A percentile compares a stretch with the other conserved stretches of the same genome.
Conservation (phyloP, 73 alveolate species). For the Paramecium sexaurelia region DNA sequence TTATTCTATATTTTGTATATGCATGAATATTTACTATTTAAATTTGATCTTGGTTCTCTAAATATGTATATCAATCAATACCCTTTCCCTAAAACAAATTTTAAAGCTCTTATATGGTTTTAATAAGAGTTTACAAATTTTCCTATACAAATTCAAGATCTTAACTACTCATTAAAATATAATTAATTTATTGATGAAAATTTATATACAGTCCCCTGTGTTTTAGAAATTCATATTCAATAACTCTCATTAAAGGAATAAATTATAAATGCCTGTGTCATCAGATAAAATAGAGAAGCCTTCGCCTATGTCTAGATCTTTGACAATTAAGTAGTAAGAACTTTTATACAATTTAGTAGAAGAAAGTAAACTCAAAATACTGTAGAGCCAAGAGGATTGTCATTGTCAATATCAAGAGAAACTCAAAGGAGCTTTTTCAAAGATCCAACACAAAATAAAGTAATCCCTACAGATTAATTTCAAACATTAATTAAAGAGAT, state of each 20-base stretch:
- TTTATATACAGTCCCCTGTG: constrained; percentile 28
- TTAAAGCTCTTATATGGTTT: neutral
- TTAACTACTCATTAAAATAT: constrained; percentile 37
- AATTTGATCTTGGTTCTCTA: neutral
- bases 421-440: neutral
- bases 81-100: neutral
- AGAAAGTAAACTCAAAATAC: neutral
- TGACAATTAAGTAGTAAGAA: neutral
- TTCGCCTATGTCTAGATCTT: neutral
- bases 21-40: neutral
- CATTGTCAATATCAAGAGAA: neutral
- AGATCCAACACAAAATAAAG: neutral
- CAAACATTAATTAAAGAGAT: neutral
- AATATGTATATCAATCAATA: neutral
- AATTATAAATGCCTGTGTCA: neutral
- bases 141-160: neutral
- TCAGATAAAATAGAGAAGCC: neutral
- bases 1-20: neutral
- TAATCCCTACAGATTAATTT: neutral
- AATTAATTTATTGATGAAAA: constrained; percentile 1
- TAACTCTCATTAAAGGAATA: neutral
- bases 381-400: neutral
- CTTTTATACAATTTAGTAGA: neutral
- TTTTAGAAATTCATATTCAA: constrained; percentile 36
- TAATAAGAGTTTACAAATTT: neutral